phyloP scores from a whole-genome alignment of 1,284 basidiomycete genomes.

The Fomitopsis pinicola region DNA sequence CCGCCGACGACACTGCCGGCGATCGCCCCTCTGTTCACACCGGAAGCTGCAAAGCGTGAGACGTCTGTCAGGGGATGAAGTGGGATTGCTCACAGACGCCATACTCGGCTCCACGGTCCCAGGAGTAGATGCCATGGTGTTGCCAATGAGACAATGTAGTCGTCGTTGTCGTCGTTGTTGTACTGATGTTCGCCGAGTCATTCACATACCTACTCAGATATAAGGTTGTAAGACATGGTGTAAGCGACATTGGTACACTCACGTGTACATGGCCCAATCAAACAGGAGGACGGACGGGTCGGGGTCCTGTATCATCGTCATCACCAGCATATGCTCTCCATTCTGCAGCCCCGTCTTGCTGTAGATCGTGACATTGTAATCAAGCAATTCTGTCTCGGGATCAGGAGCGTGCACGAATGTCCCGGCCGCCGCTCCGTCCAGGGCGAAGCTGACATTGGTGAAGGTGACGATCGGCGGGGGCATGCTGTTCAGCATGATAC shows the following conservation, averaged over 20 bases:
- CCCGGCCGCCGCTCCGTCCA: neutral
- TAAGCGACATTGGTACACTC: neutral
- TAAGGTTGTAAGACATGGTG: neutral
- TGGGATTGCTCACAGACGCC: neutral
- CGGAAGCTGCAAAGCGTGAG: neutral
- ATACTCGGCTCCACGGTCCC: neutral
- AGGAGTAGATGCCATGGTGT: neutral
- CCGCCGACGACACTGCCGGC: neutral
- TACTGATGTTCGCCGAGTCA: neutral
- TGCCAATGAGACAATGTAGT: neutral
- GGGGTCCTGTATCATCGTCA: neutral
- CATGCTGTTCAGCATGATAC: neutral
- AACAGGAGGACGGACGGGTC: neutral
- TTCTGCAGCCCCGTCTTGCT: neutral
- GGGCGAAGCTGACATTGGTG: neutral
- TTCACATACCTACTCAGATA: neutral
- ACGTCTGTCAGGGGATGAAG: neutral
- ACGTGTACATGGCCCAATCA: conserved; percentile 1
- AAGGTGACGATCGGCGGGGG: neutral
- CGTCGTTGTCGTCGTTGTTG: too few species aligned
- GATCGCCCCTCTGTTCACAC: neutral
- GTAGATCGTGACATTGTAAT: neutral
- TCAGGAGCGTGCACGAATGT: neutral
- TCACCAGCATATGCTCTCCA: neutral
- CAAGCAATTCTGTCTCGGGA: neutral